Evolutionary conservation across 2,329 filamentous ascomycete species (phyloP), one percentile per base, ranked within the genome.

Genomic region (Colletotrichum somersetense): DNA sequence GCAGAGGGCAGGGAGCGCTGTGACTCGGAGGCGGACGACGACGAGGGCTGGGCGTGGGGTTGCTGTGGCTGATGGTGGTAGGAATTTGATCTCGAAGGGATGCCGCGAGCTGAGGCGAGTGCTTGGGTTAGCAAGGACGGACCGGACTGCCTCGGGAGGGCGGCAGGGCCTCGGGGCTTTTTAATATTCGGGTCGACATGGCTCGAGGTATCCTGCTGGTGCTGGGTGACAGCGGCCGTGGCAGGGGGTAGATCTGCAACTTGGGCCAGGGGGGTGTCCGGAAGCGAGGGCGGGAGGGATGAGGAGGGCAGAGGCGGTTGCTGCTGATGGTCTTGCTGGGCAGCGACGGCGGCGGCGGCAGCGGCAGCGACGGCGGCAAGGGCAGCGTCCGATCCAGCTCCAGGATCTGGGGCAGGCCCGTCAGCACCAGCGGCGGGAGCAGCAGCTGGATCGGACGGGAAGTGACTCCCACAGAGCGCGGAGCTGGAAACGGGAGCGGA

Each of bases 81-180:
- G 23, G 64, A 63, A 38, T 68, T 61, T 62, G 71, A 62, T 44
- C 65, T 71, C 52, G 72, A 66, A 73, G 67, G 66, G 50, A 89
- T 88, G 77, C 87, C 87, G 77, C 88, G 86, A 77, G 87, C 88
- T 80, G 87, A 88, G 78, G 87, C 87, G 79, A 89, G 82, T 78
- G 88, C 87, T 80, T 89, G 86, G 72, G 86, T 85, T 80, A 89
- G 83, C 76, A 89, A 79, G 71, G 88, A 89, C 75, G 87, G 85
- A 74, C 87, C 87, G 77, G 81, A 81, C 76, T 85, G 82, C 78
- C 83, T 82, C 59, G 71, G 72, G 75, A 80, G 78, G 74, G 80
- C 77, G 73, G 80, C 77, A 78, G 83, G 82, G 75, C 80, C 81
- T 77, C 84, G 81, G 73, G 83, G 75, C 81, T 85, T 87, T 83